phyloP scores from a whole-genome alignment of 805 yeast genomes.

The Wickerhamiella shivajii region DNA sequence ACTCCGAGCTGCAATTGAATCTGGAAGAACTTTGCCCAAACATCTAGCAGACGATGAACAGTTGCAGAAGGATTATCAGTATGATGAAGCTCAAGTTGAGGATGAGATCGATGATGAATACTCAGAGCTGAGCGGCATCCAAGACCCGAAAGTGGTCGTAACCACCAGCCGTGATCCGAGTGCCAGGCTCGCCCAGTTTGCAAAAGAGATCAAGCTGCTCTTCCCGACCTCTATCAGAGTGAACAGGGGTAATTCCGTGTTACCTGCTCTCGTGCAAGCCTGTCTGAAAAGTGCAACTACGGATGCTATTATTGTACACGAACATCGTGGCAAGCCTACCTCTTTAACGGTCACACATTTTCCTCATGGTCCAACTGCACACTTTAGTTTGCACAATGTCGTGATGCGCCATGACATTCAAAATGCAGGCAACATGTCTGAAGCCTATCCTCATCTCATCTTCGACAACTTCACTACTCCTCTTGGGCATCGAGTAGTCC shows the following conservation, averaged over 20 bases:
- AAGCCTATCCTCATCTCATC: constrained; percentile 84
- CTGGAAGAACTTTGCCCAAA: constrained; percentile 79
- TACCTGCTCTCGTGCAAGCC: constrained; percentile 71
- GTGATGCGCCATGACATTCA: constrained; percentile 84
- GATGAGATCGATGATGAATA: constrained; percentile 77
- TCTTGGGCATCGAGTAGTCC: constrained; percentile 69
- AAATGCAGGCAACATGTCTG: constrained; percentile 75
- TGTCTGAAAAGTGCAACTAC: constrained; percentile 70
- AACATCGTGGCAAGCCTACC: constrained; percentile 97
- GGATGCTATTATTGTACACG: constrained; percentile 77
- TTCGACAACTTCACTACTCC: constrained; percentile 77
- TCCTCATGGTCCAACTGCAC: constrained; percentile 96
- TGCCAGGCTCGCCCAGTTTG: constrained; percentile 71
- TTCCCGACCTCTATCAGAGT: constrained; percentile 82
- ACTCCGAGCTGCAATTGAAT: constrained; percentile 73
- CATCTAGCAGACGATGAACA: constrained; percentile 80
- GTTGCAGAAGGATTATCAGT: constrained; percentile 67
- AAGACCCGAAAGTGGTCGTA: constrained; percentile 79
- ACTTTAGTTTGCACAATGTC: constrained; percentile 88
- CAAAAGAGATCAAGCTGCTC: constrained; percentile 78
- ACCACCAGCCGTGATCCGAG: constrained; percentile 92
- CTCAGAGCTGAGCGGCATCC: constrained; percentile 68
- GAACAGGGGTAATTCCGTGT: constrained; percentile 84
- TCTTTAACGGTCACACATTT: constrained; percentile 84
- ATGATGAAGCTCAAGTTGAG: constrained; percentile 62